Evolutionary conservation across 2,329 filamentous ascomycete species (phyloP).

Genomic region (Cytospora mali): DNA sequence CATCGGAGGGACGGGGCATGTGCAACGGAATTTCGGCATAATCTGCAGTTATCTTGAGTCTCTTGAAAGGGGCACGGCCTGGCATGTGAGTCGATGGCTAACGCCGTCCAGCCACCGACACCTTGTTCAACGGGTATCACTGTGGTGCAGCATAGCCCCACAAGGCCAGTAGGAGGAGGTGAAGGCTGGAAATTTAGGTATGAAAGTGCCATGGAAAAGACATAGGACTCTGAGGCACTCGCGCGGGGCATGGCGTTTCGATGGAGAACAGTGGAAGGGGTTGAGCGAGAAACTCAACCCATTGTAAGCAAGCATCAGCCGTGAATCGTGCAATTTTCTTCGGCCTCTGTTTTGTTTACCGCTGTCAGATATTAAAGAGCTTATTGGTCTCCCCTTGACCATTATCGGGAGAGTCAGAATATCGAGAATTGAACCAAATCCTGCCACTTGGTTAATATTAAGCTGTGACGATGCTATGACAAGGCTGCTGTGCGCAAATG

Average conservation of each 20-base stretch:
- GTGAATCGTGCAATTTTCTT: neutral
- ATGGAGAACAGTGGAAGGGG: neutral
- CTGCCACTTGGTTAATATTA: neutral
- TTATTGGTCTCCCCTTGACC: neutral
- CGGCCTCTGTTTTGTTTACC: neutral
- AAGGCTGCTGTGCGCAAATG: no score
- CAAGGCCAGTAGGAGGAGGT: neutral
- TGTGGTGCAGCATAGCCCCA: neutral
- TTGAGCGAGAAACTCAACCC: neutral
- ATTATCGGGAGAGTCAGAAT: neutral
- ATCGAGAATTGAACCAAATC: neutral
- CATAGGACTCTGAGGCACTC: neutral
- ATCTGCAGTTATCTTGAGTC: neutral
- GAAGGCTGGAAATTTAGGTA: neutral
- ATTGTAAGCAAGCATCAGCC: neutral
- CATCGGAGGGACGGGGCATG: neutral
- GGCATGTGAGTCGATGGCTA: neutral
- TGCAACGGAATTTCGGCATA: neutral
- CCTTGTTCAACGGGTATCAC: neutral
- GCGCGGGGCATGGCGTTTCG: neutral
- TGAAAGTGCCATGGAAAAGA: neutral
- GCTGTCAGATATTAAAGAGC: neutral
- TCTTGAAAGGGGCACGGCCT: neutral
- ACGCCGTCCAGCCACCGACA: neutral
- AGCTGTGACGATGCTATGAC: neutral